These are phyloP conservation scores for Metschnikowia orientalis DNA, from an alignment of 805 yeast genomes.

Conservation along the genomic window DNA sequence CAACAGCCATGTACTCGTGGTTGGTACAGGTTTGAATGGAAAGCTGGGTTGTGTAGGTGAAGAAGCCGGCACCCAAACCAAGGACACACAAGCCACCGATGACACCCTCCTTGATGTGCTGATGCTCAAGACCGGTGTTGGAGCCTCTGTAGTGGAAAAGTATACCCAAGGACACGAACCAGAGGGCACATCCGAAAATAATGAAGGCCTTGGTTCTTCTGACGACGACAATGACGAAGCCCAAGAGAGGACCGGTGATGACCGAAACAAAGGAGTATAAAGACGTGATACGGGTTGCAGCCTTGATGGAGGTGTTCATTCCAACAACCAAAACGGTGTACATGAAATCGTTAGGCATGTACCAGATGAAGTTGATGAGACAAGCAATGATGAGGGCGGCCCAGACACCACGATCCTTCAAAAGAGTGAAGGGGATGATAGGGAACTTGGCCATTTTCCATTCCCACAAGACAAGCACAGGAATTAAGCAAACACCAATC, in stretches of 20 bases:
- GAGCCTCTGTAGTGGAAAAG: conserved; percentile 53
- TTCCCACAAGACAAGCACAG: conserved; percentile 62
- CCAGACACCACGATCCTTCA: conserved; percentile 72
- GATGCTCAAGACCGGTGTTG: conserved; percentile 31
- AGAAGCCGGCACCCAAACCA: conserved; percentile 73
- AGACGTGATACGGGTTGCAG: conserved; percentile 65
- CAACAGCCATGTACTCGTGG: conserved; percentile 63
- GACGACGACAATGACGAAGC: conserved; percentile 45
- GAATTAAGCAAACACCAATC: conserved; percentile 58
- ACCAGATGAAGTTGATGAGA: conserved; percentile 57
- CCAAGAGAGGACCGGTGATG: conserved; percentile 54
- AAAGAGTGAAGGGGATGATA: conserved; percentile 52
- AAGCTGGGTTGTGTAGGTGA: conserved; percentile 61
- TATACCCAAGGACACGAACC: conserved; percentile 61
- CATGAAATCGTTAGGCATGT: conserved; percentile 66
- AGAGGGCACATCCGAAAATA: conserved; percentile 51
- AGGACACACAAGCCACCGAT: conserved; percentile 60
- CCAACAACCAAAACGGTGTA: conserved; percentile 65
- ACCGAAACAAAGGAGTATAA: conserved; percentile 64
- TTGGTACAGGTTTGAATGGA: conserved; percentile 54
- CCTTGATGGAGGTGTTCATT: conserved; percentile 49
- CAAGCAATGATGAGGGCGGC: conserved; percentile 59
- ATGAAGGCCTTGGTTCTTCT: conserved; percentile 56
- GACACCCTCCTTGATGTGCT: conserved; percentile 43
- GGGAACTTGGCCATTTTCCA: conserved; percentile 52